Percentiles rank a stretch among this genome's conserved stretches.
These are phyloP conservation scores for Cetraspora pellucida DNA, from an alignment of 192 early-diverging fungal genomes.

Conservation along the genomic window DNA sequence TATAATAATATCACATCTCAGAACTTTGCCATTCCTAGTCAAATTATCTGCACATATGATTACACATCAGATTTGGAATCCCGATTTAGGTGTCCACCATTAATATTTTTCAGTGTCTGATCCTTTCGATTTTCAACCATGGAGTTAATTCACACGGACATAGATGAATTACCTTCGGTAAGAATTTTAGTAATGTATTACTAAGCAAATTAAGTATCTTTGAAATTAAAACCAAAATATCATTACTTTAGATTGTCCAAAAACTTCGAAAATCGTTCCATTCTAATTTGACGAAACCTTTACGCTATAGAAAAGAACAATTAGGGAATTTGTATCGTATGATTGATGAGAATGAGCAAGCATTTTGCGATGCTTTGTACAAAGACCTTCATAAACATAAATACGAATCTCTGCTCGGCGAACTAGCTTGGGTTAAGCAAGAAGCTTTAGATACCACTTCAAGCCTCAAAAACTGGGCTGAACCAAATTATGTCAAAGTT, in stretches of 20 bases:
- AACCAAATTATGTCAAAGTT: constrained; percentile 46
- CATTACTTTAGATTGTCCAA: constrained; percentile 36
- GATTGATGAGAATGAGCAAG: constrained; percentile 61
- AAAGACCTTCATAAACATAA: constrained; percentile 62
- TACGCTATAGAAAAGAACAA: constrained; percentile 61
- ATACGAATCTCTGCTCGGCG: constrained; percentile 56
- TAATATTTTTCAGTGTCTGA: too few species aligned
- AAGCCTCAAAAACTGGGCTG: constrained; percentile 62
- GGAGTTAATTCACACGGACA: too few species aligned
- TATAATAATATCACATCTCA: too few species aligned
- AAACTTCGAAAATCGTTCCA: constrained; percentile 43
- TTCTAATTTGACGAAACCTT: constrained; percentile 45
- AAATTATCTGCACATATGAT: too few species aligned
- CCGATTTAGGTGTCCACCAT: too few species aligned
- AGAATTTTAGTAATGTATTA: too few species aligned
- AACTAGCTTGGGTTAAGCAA: constrained; percentile 53
- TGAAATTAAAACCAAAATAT: too few species aligned
- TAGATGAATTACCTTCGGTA: too few species aligned
- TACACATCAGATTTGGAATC: too few species aligned
- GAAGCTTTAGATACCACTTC: constrained; percentile 53
- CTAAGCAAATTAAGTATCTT: too few species aligned
- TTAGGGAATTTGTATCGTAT: constrained; percentile 62
- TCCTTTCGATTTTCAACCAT: too few species aligned
- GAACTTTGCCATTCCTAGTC: too few species aligned
- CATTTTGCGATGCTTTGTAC: constrained; percentile 54